A percentile compares a stretch with the other conserved stretches of the same genome.
These are phyloP conservation scores for Xylaria venustula DNA, from an alignment of 495 filamentous ascomycete genomes.

Conservation along the genomic window DNA sequence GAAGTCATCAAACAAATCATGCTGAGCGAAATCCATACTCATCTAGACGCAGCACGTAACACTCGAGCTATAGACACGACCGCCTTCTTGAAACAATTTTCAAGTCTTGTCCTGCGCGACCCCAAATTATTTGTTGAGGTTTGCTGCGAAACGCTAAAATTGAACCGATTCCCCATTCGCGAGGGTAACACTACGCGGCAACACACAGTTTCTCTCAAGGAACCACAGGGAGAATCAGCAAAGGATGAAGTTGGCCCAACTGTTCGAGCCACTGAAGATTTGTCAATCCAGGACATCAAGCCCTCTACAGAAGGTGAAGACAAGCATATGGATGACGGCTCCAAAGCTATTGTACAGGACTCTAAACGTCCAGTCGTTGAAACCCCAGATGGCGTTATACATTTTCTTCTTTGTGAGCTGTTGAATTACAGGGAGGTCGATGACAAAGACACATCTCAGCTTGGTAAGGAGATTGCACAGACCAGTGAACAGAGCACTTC, in stretches of 20 bases:
- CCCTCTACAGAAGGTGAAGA: slow-evolving; percentile 50
- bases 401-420: slow-evolving; percentile 92
- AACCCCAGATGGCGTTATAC: slow-evolving; percentile 91
- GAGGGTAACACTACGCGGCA: slow-evolving; percentile 50
- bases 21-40: slow-evolving; percentile 80
- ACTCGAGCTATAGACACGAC: slow-evolving; percentile 65
- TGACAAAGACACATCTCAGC: slow-evolving; percentile 61
- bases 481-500: slow-evolving; percentile 34
- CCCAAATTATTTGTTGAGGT: slow-evolving; percentile 89
- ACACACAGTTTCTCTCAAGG: slow-evolving; percentile 33
- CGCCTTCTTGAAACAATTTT: slow-evolving; percentile 71
- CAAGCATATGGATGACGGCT: slow-evolving; percentile 57
- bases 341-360: slow-evolving; percentile 58
- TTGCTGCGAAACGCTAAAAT: slow-evolving; percentile 79
- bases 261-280: slow-evolving; percentile 56
- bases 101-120: slow-evolving; percentile 77
- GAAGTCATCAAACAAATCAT: slow-evolving; percentile 88
- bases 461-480: slow-evolving; percentile 52
- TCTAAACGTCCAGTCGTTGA: slow-evolving; percentile 83
- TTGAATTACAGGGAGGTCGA: slow-evolving; percentile 90
- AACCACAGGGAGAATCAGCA: slow-evolving; percentile 26
- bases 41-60: slow-evolving; percentile 61
- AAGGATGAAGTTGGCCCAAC: slow-evolving; percentile 42
- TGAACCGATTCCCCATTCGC: slow-evolving; percentile 56
- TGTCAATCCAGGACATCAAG: slow-evolving; percentile 53